Conservation (phyloP, 2,329 filamentous ascomycete genomes). For the Bipolaris sorokiniana region DNA sequence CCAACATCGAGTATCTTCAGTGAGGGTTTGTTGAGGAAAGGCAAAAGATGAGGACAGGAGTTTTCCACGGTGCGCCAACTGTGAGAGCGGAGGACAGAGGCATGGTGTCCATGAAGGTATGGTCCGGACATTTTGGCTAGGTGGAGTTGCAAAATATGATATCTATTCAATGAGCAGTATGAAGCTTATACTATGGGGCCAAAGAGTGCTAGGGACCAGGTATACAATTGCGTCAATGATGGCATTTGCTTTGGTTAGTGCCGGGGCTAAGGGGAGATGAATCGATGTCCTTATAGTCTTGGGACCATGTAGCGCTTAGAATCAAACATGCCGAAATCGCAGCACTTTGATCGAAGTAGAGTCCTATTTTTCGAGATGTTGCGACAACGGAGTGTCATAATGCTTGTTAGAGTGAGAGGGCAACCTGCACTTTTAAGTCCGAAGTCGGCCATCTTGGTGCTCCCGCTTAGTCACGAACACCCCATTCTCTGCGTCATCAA, state of each 20-base stretch:
- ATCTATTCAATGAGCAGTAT: not conserved
- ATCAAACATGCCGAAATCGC: slow-evolving; percentile 3
- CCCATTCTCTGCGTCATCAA: not conserved
- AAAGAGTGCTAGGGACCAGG: not conserved
- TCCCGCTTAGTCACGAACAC: slow-evolving; percentile 7
- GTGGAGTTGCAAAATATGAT: not conserved
- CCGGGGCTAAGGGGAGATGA: slow-evolving; percentile 9
- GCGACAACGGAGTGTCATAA: slow-evolving; percentile 1
- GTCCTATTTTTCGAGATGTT: not conserved
- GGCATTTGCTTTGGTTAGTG: slow-evolving; percentile 4
- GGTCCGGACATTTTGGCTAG: slow-evolving; percentile 17
- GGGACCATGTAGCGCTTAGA: not conserved
- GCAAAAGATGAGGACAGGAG: slow-evolving; percentile 49
- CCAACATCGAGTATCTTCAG: slow-evolving; percentile 56
- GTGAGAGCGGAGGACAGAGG: slow-evolving; percentile 52
- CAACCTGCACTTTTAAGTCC: slow-evolving; percentile 1
- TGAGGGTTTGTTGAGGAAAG: slow-evolving; percentile 37
- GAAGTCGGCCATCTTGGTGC: slow-evolving; percentile 17
- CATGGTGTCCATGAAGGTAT: slow-evolving; percentile 53
- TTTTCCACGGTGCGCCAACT: slow-evolving; percentile 55
- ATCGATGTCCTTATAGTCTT: not conserved
- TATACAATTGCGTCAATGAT: not conserved
- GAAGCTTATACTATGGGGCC: not conserved
- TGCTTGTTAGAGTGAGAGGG: not conserved
- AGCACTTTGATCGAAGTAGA: not conserved